Percentiles rank a stretch among this genome's conserved stretches.
phyloP scores from a whole-genome alignment of 371 early-diverging fungal species.

The Rhizopus microsporus region DNA sequence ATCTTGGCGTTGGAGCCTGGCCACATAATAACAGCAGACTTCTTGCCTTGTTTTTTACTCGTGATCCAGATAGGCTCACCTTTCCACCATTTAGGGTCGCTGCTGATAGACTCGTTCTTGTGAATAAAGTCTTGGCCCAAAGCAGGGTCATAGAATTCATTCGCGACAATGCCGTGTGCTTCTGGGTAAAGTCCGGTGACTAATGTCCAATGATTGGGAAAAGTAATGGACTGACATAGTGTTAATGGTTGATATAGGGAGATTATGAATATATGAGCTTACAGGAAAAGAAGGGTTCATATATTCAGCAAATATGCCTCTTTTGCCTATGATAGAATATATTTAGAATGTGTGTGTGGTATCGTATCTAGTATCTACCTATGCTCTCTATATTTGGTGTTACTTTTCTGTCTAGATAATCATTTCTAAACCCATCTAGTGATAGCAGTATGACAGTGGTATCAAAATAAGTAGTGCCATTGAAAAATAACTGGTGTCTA shows the following conservation, averaged over 20 bases:
- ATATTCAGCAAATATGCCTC: constrained; percentile 58
- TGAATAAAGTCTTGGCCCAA: constrained; percentile 76
- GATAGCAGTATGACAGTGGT: constrained; percentile 81
- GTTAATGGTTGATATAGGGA: too few relatives aligned
- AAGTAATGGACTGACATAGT: constrained; percentile 64
- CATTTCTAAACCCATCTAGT: constrained; percentile 84
- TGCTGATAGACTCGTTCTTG: constrained; percentile 51
- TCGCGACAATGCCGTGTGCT: constrained; percentile 90
- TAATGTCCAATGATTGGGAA: constrained; percentile 93
- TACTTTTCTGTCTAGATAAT: constrained; percentile 73
- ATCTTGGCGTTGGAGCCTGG: constrained; percentile 78
- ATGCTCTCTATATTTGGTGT: constrained; percentile 69
- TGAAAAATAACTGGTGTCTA: constrained; percentile 31
- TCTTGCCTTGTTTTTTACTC: constrained; percentile 62
- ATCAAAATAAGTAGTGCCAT: constrained; percentile 70
- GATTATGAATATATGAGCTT: constrained; percentile 7
- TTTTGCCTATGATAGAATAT: constrained; percentile 22
- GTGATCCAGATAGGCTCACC: constrained; percentile 95
- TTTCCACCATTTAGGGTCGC: constrained; percentile 76
- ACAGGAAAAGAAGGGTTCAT: constrained; percentile 81
- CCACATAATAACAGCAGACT: constrained; percentile 82
- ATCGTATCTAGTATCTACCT: constrained; percentile 33
- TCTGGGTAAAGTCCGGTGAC: constrained; percentile 91
- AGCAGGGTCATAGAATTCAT: constrained; percentile 81
- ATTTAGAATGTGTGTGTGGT: neutral